Base-by-base conservation (phyloP, 768 basidiomycete genomes). In the Mycena epipterygia region DNA sequence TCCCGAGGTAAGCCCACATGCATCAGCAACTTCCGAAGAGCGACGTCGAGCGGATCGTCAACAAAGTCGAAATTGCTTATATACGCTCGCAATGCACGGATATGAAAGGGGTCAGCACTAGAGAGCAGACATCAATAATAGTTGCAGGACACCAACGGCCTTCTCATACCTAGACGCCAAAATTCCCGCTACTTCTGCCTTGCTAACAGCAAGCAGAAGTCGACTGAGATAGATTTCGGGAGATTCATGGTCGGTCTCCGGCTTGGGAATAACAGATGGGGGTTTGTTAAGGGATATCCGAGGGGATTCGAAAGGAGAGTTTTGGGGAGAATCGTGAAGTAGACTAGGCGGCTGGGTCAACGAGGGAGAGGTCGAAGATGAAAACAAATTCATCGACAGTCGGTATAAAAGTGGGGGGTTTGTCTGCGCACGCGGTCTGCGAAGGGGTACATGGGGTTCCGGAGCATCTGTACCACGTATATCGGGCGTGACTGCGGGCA, bases 1-100 rank as follows among this genome's bases (percentile, higher is more conserved):
- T 99, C 98, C 64, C 92, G 88, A 3, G 98, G 98, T 30, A 99
- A 87, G 42, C 94, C 90, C 27, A 98, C 90, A 74, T 96, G 91
- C 93, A 98, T 95, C 39, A 99, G 86, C 55, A 99, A 78, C 76
- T 90, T 91, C 44, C 98, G 92, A 46, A 99, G 83, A 23, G 98
- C 95, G 33, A 99, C 90, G 77, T 99, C 98, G 37, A 99, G 86
- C 13, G 98, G 93, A 74, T 95, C 91, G 52, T 88, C 84, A 21
- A 80, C 79, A 76, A 99, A 98, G 72, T 92, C 87, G 78, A 98
- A 99, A 48, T 86, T 87, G 52, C 83, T 83, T 69, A 99, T 88
- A 78, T 95, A 97, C 16, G 86, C 76, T 64, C 86, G 85, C 57
- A 98, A 86, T 4, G 96, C 92, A 63, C 86, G 82, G 5, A 84